These are phyloP conservation scores for Tetrapyrgos nigripes DNA, from an alignment of 1,284 basidiomycete genomes.

Conservation along the genomic window DNA sequence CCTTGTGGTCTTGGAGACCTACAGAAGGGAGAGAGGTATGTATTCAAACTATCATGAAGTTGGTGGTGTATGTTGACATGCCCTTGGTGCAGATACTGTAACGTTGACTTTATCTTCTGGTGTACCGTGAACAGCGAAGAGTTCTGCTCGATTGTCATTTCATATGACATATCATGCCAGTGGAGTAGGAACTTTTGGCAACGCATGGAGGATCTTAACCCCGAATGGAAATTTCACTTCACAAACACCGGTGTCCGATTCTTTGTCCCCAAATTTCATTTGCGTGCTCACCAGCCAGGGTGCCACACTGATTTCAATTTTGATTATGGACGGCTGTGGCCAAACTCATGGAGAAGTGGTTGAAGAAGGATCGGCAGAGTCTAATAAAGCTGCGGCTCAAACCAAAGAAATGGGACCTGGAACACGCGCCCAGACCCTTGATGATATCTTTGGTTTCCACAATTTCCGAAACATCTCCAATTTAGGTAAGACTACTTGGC, in stretches of 20 bases:
- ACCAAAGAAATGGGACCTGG: slow-evolving; percentile 17
- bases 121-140: slow-evolving; percentile 10
- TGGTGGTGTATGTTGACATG: not conserved
- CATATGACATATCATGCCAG: slow-evolving; percentile 9
- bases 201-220: not conserved
- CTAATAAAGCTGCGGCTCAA: slow-evolving; percentile 12
- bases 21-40: slow-evolving; percentile 23
- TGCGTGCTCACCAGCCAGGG: slow-evolving; percentile 14
- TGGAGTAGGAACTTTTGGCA: slow-evolving; percentile 1
- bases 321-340: slow-evolving; percentile 14
- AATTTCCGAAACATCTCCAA: slow-evolving; percentile 14
- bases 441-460: slow-evolving; percentile 18
- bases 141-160: not conserved
- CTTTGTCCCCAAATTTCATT: slow-evolving; percentile 22
- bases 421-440: slow-evolving; percentile 12
- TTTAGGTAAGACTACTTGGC: slow-evolving; percentile 3
- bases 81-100: slow-evolving; percentile 10
- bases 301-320: slow-evolving; percentile 17
- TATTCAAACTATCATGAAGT: not conserved
- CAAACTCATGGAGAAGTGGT: slow-evolving; percentile 21
- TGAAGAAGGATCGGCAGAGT: slow-evolving; percentile 14
- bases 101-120: slow-evolving; percentile 23
- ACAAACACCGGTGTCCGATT: not conserved
- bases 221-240: not conserved
- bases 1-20: slow-evolving; percentile 26